These are phyloP conservation scores for Pythium diclinum DNA, from an alignment of 352 stramenopile species.

Conservation along the genomic window DNA sequence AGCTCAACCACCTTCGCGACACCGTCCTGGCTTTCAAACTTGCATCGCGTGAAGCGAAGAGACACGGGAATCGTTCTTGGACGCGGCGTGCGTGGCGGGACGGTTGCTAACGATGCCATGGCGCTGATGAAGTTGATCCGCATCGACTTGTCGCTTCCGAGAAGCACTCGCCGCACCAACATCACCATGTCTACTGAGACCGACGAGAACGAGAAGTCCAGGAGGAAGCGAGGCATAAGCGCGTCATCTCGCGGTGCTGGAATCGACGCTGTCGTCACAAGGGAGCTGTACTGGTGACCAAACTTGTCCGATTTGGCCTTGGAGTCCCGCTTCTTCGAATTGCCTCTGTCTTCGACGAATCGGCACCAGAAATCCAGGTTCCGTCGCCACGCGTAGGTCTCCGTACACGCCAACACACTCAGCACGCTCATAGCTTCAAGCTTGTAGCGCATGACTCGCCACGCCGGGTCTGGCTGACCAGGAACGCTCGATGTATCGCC, in stretches of 20 bases:
- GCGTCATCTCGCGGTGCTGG: constrained; percentile 15
- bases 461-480: constrained; percentile 1
- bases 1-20: constrained; percentile 1
- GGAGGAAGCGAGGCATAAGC: constrained; percentile 35
- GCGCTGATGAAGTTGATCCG: constrained; percentile 29
- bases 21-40: background rate
- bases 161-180: constrained; percentile 27
- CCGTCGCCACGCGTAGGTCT: constrained; percentile 15
- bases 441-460: constrained; percentile 13
- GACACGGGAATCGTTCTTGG: constrained; percentile 23
- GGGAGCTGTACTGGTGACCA: background rate
- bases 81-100: constrained; percentile 6
- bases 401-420: constrained; percentile 17
- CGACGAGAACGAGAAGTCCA: constrained; percentile 36
- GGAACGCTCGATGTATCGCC: background rate
- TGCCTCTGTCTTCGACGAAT: constrained; percentile 2
- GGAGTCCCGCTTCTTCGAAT: background rate
- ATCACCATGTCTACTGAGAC: constrained; percentile 32
- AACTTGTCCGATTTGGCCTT: background rate
- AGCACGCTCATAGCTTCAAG: constrained; percentile 22
- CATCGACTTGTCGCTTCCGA: constrained; percentile 28
- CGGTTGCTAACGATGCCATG: constrained; percentile 26
- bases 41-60: constrained; percentile 32
- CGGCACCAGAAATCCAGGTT: constrained; percentile 17
- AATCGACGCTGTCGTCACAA: background rate